These are phyloP conservation scores for Choiromyces venosus DNA, from an alignment of 495 filamentous ascomycete genomes.

Conservation along the genomic window DNA sequence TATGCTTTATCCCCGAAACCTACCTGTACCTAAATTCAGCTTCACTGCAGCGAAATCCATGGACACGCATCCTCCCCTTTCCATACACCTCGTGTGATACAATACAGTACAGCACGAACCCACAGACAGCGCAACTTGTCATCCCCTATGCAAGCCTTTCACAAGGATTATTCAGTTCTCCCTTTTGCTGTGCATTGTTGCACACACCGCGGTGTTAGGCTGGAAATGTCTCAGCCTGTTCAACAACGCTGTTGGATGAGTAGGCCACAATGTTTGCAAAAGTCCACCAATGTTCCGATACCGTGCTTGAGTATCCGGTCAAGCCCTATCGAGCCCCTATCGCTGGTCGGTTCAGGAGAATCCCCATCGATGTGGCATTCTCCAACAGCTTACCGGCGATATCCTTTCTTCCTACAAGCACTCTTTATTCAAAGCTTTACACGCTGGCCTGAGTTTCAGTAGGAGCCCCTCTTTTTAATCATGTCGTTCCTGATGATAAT, in stretches of 20 bases:
- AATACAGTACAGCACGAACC: background rate
- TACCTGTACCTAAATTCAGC: background rate
- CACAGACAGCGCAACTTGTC: background rate
- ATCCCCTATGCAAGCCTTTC: background rate
- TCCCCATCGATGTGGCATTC: background rate
- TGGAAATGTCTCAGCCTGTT: background rate
- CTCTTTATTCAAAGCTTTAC: background rate
- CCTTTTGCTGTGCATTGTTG: background rate
- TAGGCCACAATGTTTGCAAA: background rate
- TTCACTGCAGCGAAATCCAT: background rate
- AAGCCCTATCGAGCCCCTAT: background rate
- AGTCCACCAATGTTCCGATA: background rate
- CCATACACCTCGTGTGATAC: no score
- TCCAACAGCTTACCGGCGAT: background rate
- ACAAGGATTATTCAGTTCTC: background rate
- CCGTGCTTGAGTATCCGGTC: background rate
- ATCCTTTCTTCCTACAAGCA: background rate
- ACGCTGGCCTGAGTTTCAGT: background rate
- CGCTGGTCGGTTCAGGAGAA: background rate
- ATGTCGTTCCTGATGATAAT: background rate
- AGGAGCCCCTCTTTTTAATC: background rate
- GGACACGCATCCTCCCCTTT: background rate
- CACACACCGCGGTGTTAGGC: background rate
- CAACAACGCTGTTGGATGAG: background rate
- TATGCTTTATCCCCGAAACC: background rate